Evolutionary conservation across 495 filamentous ascomycete genomes (phyloP).

Genomic region (Haplographium delicatum): DNA sequence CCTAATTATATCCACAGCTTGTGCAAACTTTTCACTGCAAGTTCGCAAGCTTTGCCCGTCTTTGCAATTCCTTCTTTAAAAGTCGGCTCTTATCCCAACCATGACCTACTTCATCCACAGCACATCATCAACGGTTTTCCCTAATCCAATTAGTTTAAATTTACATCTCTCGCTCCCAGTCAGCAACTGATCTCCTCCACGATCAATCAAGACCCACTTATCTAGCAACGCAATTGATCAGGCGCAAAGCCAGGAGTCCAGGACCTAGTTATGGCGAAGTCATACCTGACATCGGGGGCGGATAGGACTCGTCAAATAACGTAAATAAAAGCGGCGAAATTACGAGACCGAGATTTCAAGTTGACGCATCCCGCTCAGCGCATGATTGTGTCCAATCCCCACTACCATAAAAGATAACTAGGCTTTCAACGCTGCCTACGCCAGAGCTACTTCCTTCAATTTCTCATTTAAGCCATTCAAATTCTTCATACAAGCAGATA

Average conservation of each 20-base stretch:
- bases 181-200: constrained; percentile 84
- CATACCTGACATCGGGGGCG: constrained; percentile 46
- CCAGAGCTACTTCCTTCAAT: neutral
- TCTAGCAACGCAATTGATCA: constrained; percentile 49
- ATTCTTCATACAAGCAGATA: constrained; percentile 48
- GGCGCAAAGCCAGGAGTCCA: constrained; percentile 54
- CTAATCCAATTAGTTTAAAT: constrained; percentile 46
- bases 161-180: constrained; percentile 66
- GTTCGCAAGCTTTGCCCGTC: neutral
- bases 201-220: constrained; percentile 63
- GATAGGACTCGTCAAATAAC: constrained; percentile 80
- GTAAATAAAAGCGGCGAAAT: constrained; percentile 37
- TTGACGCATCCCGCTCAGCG: constrained; percentile 58
- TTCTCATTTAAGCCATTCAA: constrained; percentile 11
- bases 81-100: neutral
- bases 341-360: constrained; percentile 36
- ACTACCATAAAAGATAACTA: constrained; percentile 73
- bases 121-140: neutral
- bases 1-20: neutral
- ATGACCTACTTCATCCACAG: neutral
- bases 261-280: constrained; percentile 55
- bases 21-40: neutral
- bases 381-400: constrained; percentile 74
- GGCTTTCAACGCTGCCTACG: constrained; percentile 33
- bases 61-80: neutral